A percentile compares a stretch with the other conserved stretches of the same genome.
These are phyloP conservation scores for Pyrus communis DNA, from an alignment of 306 rosid species.

Conservation along the genomic window DNA sequence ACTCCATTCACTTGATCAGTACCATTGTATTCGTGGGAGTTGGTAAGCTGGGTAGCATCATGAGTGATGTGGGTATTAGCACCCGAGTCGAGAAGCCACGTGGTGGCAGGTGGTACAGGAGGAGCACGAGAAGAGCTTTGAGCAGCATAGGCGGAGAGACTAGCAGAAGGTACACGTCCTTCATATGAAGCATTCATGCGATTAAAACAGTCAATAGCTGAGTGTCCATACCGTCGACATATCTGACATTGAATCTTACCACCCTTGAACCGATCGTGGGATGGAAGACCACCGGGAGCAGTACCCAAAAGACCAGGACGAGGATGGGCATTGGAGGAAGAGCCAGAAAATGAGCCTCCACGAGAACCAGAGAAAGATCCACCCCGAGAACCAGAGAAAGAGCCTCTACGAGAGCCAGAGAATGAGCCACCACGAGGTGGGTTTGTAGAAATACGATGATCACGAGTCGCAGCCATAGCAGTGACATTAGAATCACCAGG, in stretches of 20 bases:
- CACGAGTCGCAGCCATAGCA: background rate
- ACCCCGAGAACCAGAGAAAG: too few relatives aligned
- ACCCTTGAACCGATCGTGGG: fast-evolving
- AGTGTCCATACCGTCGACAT: background rate
- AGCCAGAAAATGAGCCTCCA: background rate
- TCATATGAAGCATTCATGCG: background rate
- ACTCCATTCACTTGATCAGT: background rate
- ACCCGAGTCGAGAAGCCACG: background rate
- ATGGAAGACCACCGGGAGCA: background rate
- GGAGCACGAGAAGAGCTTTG: background rate
- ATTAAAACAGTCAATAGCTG: background rate
- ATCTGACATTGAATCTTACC: background rate
- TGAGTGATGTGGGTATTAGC: background rate
- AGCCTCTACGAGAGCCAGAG: too few relatives aligned
- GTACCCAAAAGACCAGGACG: background rate
- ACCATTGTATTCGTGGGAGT: background rate
- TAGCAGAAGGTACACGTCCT: background rate
- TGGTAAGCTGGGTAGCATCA: background rate
- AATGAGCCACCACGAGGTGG: background rate
- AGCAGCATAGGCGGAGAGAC: background rate
- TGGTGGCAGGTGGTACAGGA: too few relatives aligned
- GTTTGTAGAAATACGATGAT: background rate
- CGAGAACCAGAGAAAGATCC: too few relatives aligned
- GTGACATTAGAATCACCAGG: background rate
- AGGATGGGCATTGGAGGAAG: background rate